Evolutionary conservation across 352 stramenopile genomes (phyloP).

Genomic region (Phytophthora melonis): DNA sequence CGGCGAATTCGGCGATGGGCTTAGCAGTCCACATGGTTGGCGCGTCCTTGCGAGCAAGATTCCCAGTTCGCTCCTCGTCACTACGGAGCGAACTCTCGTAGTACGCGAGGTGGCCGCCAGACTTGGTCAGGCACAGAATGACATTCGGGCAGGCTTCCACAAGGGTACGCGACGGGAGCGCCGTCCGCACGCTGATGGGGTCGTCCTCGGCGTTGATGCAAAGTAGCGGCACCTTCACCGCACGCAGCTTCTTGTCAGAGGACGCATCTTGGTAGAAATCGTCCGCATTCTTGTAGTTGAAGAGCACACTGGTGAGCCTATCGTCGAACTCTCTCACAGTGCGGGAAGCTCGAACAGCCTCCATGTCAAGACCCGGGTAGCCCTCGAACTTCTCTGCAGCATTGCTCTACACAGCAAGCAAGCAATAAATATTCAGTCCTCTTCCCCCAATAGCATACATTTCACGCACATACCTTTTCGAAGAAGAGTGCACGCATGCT

Average conservation of each 20-base stretch:
- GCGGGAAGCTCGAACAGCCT: constrained; percentile 5
- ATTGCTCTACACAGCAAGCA: constrained; percentile 1
- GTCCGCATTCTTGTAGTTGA: constrained; percentile 59
- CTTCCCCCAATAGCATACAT: too few species aligned
- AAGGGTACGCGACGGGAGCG: constrained; percentile 39
- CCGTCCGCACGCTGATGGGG: constrained; percentile 50
- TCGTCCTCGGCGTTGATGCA: constrained; percentile 69
- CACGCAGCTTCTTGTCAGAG: constrained; percentile 41
- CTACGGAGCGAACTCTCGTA: constrained; percentile 43
- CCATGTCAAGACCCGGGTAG: constrained; percentile 56
- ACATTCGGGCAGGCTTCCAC: constrained; percentile 55
- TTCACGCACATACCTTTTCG: constrained; percentile 32
- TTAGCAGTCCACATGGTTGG: constrained; percentile 49
- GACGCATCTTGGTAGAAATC: constrained; percentile 66
- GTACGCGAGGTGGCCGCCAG: constrained; percentile 70
- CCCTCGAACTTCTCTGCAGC: constrained; percentile 52
- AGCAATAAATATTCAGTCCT: constrained; percentile 8
- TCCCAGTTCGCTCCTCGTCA: constrained; percentile 4
- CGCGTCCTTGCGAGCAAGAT: background rate
- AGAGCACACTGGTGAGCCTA: constrained; percentile 57
- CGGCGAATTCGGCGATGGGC: constrained; percentile 55
- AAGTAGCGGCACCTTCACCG: constrained; percentile 57
- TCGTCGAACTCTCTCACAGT: constrained; percentile 51
- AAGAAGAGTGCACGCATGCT: constrained; percentile 74
- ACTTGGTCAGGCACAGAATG: constrained; percentile 66